Evolutionary conservation across 2,329 filamentous ascomycete species (phyloP).

Genomic region (Scedosporium dehoogii): DNA sequence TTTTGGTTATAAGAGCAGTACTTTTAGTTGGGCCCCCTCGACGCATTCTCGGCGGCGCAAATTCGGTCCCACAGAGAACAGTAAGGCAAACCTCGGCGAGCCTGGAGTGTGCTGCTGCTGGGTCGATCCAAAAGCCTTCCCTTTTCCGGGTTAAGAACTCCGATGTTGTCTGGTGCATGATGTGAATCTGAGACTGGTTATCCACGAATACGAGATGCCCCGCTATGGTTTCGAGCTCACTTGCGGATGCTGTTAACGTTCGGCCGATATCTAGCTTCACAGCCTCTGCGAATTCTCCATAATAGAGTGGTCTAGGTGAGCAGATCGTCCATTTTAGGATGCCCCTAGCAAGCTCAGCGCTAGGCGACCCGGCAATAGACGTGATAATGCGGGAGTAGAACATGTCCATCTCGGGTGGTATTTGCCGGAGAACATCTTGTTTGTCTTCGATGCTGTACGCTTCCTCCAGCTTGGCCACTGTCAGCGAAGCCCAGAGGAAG

Average conservation of each 20-base stretch:
- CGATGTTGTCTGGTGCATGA: not conserved
- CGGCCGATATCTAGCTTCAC: conserved; percentile 6
- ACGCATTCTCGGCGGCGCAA: not conserved
- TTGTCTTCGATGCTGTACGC: conserved; percentile 15
- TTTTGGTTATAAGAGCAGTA: no score
- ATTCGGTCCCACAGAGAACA: not conserved
- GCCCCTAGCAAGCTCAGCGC: conserved; percentile 8
- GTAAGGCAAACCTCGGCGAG: not conserved
- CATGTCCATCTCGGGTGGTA: conserved; percentile 15
- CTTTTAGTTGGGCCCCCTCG: not conserved
- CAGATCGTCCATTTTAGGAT: conserved; percentile 9
- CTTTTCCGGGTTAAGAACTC: not conserved
- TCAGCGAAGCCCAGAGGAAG: conserved; percentile 17
- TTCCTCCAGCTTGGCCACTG: conserved; percentile 12
- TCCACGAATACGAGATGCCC: not conserved
- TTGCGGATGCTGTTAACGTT: not conserved
- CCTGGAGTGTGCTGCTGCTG: not conserved
- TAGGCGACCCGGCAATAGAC: conserved; percentile 10
- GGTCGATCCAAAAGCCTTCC: not conserved
- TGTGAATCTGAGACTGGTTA: not conserved
- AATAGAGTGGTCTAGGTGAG: not conserved
- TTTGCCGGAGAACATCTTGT: conserved; percentile 12
- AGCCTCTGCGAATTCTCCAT: conserved; percentile 4
- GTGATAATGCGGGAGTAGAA: conserved; percentile 15
- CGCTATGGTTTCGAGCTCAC: not conserved